Conservation (phyloP, 2,329 filamentous ascomycete genomes). For the Parascedosporium putredinis region DNA sequence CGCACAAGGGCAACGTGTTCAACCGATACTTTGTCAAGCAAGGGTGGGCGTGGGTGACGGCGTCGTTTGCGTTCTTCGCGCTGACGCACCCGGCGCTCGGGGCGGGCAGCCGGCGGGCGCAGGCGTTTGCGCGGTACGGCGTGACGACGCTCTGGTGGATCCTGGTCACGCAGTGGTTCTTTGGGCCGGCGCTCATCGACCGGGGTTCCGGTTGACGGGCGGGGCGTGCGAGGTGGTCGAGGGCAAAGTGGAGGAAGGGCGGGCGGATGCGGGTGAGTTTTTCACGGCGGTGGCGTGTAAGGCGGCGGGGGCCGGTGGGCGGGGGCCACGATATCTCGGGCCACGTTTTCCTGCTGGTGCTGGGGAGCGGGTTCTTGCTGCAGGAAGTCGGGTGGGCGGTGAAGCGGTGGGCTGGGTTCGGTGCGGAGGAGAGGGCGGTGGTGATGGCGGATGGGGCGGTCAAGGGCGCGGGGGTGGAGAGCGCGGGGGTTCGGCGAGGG, state of each 20-base stretch:
- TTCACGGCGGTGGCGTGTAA: constrained; percentile 75
- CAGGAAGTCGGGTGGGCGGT: constrained; percentile 64
- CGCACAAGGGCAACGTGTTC: constrained; percentile 84
- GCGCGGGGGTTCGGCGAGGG: constrained; percentile 16
- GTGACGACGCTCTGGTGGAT: constrained; percentile 72
- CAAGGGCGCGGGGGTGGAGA: constrained; percentile 45
- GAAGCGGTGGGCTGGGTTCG: constrained; percentile 26
- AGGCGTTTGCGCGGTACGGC: constrained; percentile 57
- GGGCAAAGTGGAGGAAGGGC: constrained; percentile 36
- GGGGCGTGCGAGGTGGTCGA: constrained; percentile 63
- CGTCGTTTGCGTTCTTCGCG: constrained; percentile 61
- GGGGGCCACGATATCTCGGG: constrained; percentile 94
- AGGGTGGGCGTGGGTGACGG: constrained; percentile 85
- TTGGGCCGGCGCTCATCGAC: constrained; percentile 83
- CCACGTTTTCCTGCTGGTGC: constrained; percentile 84
- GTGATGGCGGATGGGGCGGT: constrained; percentile 56
- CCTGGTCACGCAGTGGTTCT: constrained; percentile 91
- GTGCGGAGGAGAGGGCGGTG: constrained; percentile 53
- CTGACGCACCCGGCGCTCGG: constrained; percentile 51
- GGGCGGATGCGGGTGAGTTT: constrained; percentile 33
- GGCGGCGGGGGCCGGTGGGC: constrained; percentile 73
- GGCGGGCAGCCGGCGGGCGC: constrained; percentile 26
- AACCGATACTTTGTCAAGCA: constrained; percentile 91
- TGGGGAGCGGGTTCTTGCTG: constrained; percentile 71
- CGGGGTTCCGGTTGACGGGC: constrained; percentile 82